phyloP scores from a whole-genome alignment of 257 asterid species.

The Pogostemon cablin region DNA sequence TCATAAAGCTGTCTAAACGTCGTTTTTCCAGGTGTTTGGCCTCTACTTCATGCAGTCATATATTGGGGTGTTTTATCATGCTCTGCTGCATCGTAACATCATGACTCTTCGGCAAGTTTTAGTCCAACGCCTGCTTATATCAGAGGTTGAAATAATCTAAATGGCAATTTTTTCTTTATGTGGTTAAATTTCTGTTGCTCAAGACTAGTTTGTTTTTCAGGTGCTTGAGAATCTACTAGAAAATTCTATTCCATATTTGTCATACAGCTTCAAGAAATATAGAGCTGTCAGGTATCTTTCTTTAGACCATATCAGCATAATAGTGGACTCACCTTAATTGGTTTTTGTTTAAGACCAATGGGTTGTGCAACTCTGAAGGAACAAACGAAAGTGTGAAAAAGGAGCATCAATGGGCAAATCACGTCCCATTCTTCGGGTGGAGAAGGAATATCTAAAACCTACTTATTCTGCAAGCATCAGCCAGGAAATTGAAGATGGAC shows the following conservation, averaged over 20 bases:
- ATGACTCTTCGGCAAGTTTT: conserved; percentile 85
- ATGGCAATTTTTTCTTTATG: conserved; percentile 7
- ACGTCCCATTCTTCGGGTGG: conserved; percentile 66
- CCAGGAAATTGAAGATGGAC: conserved; percentile 92
- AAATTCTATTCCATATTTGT: conserved; percentile 79
- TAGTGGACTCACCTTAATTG: neutral
- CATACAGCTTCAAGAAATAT: conserved; percentile 81
- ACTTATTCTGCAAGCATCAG: conserved; percentile 84
- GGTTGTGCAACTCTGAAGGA: conserved; percentile 49
- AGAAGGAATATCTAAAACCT: conserved; percentile 89
- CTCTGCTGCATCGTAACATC: conserved; percentile 84
- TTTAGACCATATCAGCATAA: conserved; percentile 15
- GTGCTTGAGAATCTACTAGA: conserved; percentile 87
- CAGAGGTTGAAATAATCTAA: conserved; percentile 59
- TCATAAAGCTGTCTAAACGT: neutral
- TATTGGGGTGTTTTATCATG: conserved; percentile 93
- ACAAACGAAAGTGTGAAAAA: conserved; percentile 55
- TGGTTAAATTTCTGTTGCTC: neutral
- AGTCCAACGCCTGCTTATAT: conserved; percentile 81
- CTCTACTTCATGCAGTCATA: conserved; percentile 97
- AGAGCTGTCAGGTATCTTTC: conserved; percentile 65
- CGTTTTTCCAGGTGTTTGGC: conserved; percentile 75
- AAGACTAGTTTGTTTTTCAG: conserved; percentile 42
- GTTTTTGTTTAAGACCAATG: conserved; percentile 30
- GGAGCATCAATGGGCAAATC: conserved; percentile 52